A percentile compares a stretch with the other conserved stretches of the same genome.
Evolutionary conservation across 306 rosid species (phyloP).

Genomic region (Glycine latifolia): DNA sequence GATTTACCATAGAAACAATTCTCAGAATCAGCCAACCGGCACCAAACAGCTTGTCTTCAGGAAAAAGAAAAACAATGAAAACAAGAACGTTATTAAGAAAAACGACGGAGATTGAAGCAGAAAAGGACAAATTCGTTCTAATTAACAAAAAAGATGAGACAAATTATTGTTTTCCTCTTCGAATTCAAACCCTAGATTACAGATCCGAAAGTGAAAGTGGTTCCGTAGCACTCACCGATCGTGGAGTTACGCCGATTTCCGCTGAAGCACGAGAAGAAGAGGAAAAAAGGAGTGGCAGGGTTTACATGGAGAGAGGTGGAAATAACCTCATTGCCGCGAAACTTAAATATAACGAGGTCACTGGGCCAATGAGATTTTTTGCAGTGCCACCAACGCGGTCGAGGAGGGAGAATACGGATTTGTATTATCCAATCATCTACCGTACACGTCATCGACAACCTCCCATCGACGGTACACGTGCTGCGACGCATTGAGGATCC

Average conservation of each 20-base stretch:
- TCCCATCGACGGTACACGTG: neutral
- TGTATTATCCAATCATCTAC: conserved; percentile 3
- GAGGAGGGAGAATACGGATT: conserved; percentile 57
- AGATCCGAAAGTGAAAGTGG: conserved; percentile 54
- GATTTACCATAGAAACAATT: conserved; percentile 21
- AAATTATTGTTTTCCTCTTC: neutral
- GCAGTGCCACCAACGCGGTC: conserved; percentile 36
- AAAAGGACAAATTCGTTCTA: neutral
- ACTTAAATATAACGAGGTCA: conserved; percentile 64
- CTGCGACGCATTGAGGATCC: neutral
- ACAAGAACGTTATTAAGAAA: conserved; percentile 7
- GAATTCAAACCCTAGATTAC: conserved; percentile 60
- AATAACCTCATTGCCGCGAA: conserved; percentile 81
- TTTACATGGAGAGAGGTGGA: conserved; percentile 41
- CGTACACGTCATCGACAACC: conserved; percentile 24
- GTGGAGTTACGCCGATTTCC: conserved; percentile 50
- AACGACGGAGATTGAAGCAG: neutral
- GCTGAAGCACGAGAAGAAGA: conserved; percentile 8
- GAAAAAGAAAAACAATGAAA: neutral
- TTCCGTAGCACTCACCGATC: conserved; percentile 43
- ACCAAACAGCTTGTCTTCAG: neutral
- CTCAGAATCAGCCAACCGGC: conserved; percentile 22
- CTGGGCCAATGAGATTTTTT: conserved; percentile 46
- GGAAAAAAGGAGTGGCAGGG: conserved; percentile 45
- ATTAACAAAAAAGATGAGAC: conserved; percentile 26